phyloP scores from a whole-genome alignment of 306 rosid species.

The Vicia faba region DNA sequence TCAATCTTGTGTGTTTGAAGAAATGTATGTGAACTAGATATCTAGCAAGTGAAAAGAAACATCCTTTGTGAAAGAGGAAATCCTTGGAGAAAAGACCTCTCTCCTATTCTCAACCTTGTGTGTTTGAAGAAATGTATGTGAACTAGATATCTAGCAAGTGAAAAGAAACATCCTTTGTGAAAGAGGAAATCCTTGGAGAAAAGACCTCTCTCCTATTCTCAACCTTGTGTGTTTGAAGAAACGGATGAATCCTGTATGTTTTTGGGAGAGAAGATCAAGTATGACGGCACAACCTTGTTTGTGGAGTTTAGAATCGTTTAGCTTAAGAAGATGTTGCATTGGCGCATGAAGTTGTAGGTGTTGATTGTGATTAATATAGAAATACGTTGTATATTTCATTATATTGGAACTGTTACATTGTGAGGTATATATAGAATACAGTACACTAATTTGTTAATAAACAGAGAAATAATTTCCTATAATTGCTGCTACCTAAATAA shows the following conservation, averaged over 20 bases:
- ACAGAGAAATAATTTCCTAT: no score
- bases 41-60: neutral
- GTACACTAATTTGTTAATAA: no score
- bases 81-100: neutral
- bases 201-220: neutral
- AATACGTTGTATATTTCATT: no score
- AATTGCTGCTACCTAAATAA: no score
- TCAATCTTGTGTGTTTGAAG: no score
- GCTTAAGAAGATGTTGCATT: neutral
- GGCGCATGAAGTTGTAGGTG: neutral
- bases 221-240: neutral
- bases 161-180: neutral
- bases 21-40: constrained; percentile 8
- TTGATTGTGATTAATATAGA: neutral
- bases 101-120: neutral
- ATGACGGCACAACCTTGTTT: neutral
- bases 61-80: neutral
- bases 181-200: neutral
- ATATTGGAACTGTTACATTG: no score
- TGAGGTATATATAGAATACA: no score
- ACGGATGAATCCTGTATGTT: neutral
- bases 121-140: no score
- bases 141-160: constrained; percentile 11
- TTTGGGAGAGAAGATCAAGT: neutral
- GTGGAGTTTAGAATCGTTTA: neutral